These are phyloP conservation scores for Paulownia fortunei DNA, from an alignment of 257 asterid genomes.

Conservation along the genomic window DNA sequence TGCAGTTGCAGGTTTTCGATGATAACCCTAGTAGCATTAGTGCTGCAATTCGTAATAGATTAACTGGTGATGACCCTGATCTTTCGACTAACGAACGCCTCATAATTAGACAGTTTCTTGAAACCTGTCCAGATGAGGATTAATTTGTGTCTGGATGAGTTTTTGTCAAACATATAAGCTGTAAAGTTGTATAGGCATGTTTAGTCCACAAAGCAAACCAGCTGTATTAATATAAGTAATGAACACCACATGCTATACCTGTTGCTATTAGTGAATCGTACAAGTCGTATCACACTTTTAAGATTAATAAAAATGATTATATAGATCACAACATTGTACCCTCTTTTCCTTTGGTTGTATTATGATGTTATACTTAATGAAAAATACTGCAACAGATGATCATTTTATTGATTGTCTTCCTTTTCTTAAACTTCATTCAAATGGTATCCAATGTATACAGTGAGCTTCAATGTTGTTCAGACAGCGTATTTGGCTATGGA, in stretches of 20 bases:
- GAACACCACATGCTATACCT: constrained; percentile 5
- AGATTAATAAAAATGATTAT: constrained; percentile 11
- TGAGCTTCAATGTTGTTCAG: no score
- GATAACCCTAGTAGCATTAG: constrained; percentile 47
- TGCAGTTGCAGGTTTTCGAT: constrained; percentile 64
- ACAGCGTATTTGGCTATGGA: no score
- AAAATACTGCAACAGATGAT: not conserved
- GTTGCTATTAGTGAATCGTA: not conserved
- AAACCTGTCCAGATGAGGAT: constrained; percentile 59
- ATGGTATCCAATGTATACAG: no score
- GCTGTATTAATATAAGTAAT: constrained; percentile 16
- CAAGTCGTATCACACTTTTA: not conserved
- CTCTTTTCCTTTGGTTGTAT: not conserved
- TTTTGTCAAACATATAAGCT: constrained; percentile 23
- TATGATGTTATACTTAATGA: not conserved
- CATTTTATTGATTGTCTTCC: not conserved
- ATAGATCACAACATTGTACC: not conserved
- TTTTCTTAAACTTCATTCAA: no score
- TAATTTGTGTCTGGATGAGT: constrained; percentile 23
- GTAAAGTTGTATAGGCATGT: constrained; percentile 39
- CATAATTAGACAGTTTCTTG: constrained; percentile 63
- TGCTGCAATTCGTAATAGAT: constrained; percentile 60
- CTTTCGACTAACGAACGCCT: constrained; percentile 66
- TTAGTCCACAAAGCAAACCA: constrained; percentile 8
- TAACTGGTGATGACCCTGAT: constrained; percentile 66